These are phyloP conservation scores for Zangia roseola DNA, from an alignment of 768 basidiomycete genomes.

Conservation along the genomic window DNA sequence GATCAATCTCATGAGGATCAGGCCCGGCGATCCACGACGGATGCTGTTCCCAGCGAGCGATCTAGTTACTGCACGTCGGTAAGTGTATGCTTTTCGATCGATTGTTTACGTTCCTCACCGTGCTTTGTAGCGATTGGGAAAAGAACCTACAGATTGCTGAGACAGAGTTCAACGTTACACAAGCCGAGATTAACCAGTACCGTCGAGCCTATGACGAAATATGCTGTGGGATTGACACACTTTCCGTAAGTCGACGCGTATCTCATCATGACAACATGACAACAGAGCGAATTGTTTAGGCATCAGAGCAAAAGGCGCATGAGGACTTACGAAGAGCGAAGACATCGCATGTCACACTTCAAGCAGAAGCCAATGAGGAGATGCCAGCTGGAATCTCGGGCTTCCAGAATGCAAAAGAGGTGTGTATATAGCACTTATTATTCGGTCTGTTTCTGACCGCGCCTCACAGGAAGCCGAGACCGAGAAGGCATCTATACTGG, in stretches of 20 bases:
- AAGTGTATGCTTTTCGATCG: constrained; percentile 14
- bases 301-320: constrained; percentile 17
- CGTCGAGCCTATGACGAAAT: constrained; percentile 30
- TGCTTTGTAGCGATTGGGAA: constrained; percentile 44
- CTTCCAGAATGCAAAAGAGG: constrained; percentile 54
- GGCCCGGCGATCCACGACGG: constrained; percentile 35
- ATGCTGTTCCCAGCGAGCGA: constrained; percentile 56
- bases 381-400: constrained; percentile 61
- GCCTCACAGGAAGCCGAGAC: constrained; percentile 48
- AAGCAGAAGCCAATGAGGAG: constrained; percentile 66
- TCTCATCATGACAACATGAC: not conserved
- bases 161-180: constrained; percentile 32
- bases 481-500: constrained; percentile 47
- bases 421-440: constrained; percentile 26
- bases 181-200: constrained; percentile 26
- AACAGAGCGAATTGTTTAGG: constrained; percentile 12
- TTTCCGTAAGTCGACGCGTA: constrained; percentile 33
- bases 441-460: not conserved
- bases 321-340: constrained; percentile 36
- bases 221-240: constrained; percentile 29
- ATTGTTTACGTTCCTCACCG: not conserved
- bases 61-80: constrained; percentile 48
- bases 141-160: constrained; percentile 41
- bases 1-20: constrained; percentile 34
- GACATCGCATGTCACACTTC: constrained; percentile 38